Evolutionary conservation across 108 stramenopile genomes (phyloP), one percentile per base, ranked within the genome.

Genomic region (Bacterosira constricta): DNA sequence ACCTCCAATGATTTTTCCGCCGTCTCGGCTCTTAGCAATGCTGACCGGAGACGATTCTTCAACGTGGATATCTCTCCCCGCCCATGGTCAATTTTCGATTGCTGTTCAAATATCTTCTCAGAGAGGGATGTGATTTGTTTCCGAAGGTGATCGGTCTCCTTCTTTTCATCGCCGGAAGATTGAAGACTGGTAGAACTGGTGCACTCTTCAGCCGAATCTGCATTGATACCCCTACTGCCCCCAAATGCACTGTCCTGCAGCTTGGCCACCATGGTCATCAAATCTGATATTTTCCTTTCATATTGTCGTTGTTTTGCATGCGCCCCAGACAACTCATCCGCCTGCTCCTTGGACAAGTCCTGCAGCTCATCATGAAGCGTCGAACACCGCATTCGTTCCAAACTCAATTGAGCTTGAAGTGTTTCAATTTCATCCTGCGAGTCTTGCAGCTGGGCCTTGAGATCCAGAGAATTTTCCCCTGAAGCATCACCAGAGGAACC

Each of bases 201-300:
- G 17, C 32, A 27, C 13, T 36, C 44, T 37, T 45, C 65, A 49
- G 46, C 65, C 29, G 23, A 32, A 57, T 82, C 27, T 21, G 17
- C 76, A 56, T 26, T 6, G 1, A 10, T 25, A 20, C 46, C 46
- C 30, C 66, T 54, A 18, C 77, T 73, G 0, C 45, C 50, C 29
- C 73, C 64, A 4, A 68, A 60, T 18, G 82, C 25, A 9, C 76
- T 73, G 6, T 72, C 50, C 63, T 88, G 73, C n/a, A 89, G 60
- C 29, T 63, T 70, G 0, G 84, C 69, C 45, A 90, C 80, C 37
- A 69, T 75, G 1, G 77, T 53, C 12, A 71, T 72, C 64, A 93
- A 44, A 63, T 90, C 90, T 5, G 89, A 81, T 46, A 93, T 75
- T 53, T 84, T 77, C 30, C 87, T 87, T 34, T 90, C 86, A 61